Evolutionary conservation across 1,284 basidiomycete species (phyloP).

Genomic region (Ceraceosorus guamensis): DNA sequence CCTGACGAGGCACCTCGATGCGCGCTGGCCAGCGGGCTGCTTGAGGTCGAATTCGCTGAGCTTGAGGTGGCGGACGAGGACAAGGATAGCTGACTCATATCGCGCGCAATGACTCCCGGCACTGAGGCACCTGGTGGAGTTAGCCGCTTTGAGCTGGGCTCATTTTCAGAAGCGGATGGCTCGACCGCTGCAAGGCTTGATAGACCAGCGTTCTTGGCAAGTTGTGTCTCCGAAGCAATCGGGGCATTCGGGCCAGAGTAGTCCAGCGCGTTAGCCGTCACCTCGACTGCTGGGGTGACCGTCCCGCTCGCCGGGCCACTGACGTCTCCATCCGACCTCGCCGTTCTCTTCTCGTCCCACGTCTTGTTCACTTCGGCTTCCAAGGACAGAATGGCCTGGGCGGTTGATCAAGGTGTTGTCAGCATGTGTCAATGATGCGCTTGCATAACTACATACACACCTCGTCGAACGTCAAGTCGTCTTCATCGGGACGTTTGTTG

Average conservation of each 20-base stretch:
- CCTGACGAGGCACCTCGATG: not conserved
- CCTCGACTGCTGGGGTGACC: slow-evolving; percentile 18
- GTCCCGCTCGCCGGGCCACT: slow-evolving; percentile 16
- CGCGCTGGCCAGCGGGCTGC: not conserved
- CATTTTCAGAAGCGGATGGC: not conserved
- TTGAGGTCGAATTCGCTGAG: slow-evolving; percentile 3
- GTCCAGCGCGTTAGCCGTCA: slow-evolving; percentile 12
- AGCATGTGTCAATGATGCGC: slow-evolving; percentile 39
- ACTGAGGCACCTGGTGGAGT: not conserved
- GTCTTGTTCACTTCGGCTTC: slow-evolving; percentile 34
- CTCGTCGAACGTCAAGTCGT: slow-evolving; percentile 72
- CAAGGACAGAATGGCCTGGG: slow-evolving; percentile 18
- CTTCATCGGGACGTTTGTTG: slow-evolving; percentile 61
- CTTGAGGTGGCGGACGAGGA: not conserved
- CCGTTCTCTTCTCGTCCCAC: slow-evolving; percentile 20
- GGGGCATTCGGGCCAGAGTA: slow-evolving; percentile 23
- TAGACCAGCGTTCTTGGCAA: not conserved
- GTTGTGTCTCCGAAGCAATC: not conserved
- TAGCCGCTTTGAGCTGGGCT: not conserved
- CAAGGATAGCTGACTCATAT: slow-evolving; percentile 1
- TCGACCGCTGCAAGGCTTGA: not conserved
- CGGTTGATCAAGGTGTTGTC: not conserved
- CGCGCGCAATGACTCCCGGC: not conserved
- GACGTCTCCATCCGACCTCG: not conserved
- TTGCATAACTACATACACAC: slow-evolving; percentile 57